Percentiles rank a stretch among this genome's conserved stretches.
Conservation (phyloP, 2,329 filamentous ascomycete species). For the Macrophomina phaseolina region DNA sequence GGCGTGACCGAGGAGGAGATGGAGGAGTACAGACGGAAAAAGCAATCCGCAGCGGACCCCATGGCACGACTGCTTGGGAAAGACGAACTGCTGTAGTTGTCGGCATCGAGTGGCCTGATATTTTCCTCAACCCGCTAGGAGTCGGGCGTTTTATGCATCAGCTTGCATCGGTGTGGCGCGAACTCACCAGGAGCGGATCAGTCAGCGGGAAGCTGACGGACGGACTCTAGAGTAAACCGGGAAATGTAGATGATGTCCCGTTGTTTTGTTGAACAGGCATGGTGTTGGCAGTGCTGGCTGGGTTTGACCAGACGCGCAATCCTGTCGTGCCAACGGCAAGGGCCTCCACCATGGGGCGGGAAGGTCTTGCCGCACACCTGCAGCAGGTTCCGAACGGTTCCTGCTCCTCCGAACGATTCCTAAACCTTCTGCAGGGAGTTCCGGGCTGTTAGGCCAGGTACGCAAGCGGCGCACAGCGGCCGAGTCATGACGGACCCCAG, state of each 20-base stretch:
- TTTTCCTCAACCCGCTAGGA: background rate
- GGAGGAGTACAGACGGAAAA: constrained; percentile 81
- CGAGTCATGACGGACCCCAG: constrained; percentile 3
- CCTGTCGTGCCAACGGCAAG: background rate
- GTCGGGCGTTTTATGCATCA: constrained; percentile 1
- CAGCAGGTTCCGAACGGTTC: background rate
- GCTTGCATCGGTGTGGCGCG: background rate
- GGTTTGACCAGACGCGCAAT: background rate
- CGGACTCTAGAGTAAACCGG: background rate
- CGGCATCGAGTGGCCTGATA: background rate
- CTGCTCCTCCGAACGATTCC: background rate
- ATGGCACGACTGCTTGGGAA: constrained; percentile 83
- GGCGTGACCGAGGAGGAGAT: constrained; percentile 83
- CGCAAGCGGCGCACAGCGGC: constrained; percentile 12
- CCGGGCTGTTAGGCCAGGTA: background rate
- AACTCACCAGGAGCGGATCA: background rate
- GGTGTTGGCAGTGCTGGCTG: no score
- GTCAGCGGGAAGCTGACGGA: background rate
- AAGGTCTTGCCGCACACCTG: background rate
- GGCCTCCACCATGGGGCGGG: background rate
- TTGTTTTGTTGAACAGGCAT: background rate
- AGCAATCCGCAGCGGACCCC: constrained; percentile 76
- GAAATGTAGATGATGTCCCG: constrained; percentile 20
- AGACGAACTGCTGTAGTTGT: constrained; percentile 63
- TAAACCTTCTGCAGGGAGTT: background rate